phyloP scores from a whole-genome alignment of 495 filamentous ascomycete genomes.

The Podospora conica region DNA sequence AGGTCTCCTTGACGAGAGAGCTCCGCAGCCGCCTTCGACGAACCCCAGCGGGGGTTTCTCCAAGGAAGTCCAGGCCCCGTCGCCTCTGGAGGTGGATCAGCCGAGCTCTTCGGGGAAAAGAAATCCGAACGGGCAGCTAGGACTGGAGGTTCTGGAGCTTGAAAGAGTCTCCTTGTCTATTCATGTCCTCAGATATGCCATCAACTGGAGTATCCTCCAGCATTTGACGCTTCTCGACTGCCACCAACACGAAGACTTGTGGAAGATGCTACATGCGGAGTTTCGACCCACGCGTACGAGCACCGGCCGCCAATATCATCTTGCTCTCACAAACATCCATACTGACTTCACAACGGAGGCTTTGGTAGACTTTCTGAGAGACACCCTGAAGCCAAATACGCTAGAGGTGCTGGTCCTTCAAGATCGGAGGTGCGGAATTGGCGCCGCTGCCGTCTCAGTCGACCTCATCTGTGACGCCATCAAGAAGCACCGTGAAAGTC shows the following conservation, averaged over 20 bases:
- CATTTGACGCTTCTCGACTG: slow-evolving; percentile 79
- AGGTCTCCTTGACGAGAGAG: slow-evolving; percentile 3
- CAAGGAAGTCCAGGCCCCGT: neutral
- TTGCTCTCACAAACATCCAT: slow-evolving; percentile 75
- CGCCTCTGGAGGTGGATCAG: neutral
- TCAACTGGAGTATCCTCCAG: slow-evolving; percentile 78
- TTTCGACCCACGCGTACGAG: slow-evolving; percentile 54
- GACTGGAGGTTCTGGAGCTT: slow-evolving; percentile 70
- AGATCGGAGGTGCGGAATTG: slow-evolving; percentile 54
- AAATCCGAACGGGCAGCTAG: slow-evolving; percentile 50
- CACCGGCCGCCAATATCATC: slow-evolving; percentile 51
- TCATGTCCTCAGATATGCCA: slow-evolving; percentile 57
- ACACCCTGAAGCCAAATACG: slow-evolving; percentile 77
- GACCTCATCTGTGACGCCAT: slow-evolving; percentile 72
- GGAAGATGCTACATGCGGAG: slow-evolving; percentile 67
- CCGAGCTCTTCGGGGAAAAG: slow-evolving; percentile 10
- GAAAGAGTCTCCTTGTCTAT: slow-evolving; percentile 75
- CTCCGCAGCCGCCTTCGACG: too few species aligned
- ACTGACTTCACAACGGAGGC: slow-evolving; percentile 73
- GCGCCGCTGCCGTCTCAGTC: slow-evolving; percentile 52
- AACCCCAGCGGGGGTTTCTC: neutral
- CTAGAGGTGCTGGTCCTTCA: slow-evolving; percentile 82
- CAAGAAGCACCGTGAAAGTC: slow-evolving; percentile 62
- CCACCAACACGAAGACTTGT: slow-evolving; percentile 69
- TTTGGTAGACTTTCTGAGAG: slow-evolving; percentile 77